Evolutionary conservation across 179 eudicot species (phyloP).

Genomic region (Silene coronaria): DNA sequence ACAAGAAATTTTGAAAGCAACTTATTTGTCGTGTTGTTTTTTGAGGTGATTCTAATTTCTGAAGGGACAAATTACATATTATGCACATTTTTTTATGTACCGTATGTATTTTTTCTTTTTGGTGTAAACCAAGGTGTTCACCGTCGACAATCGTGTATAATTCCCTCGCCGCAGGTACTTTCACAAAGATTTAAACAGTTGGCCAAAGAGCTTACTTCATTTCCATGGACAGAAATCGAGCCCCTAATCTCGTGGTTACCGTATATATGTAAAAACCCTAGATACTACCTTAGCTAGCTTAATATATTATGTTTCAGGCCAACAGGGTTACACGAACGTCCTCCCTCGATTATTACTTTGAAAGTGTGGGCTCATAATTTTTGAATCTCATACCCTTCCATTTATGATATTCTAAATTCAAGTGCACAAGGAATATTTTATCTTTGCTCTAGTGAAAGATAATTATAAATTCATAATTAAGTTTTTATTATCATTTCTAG

Average conservation of each 20-base stretch:
- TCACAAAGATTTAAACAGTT: too few species aligned
- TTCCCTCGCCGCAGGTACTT: too few species aligned
- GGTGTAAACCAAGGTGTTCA: too few species aligned
- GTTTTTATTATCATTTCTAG: too few species aligned
- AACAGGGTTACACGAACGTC: too few species aligned
- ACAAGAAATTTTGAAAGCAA: neutral
- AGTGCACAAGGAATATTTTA: constrained; percentile 24
- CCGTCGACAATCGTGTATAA: too few species aligned
- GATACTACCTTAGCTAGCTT: neutral
- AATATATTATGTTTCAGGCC: neutral
- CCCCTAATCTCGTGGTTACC: too few species aligned
- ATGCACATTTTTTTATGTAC: neutral
- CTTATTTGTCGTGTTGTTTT: neutral
- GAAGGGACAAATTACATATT: neutral
- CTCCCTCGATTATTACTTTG: neutral
- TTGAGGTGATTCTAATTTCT: neutral
- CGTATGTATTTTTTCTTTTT: neutral
- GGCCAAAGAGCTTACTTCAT: too few species aligned
- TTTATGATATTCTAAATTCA: constrained; percentile 16
- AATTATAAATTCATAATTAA: too few species aligned
- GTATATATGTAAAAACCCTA: neutral
- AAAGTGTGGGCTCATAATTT: constrained; percentile 13
- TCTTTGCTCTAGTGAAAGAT: constrained; percentile 8
- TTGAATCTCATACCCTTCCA: constrained; percentile 23
- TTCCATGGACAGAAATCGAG: too few species aligned